Evolutionary conservation across 148 eudicot genomes (phyloP).

Genomic region (Fallopia convolvulus): DNA sequence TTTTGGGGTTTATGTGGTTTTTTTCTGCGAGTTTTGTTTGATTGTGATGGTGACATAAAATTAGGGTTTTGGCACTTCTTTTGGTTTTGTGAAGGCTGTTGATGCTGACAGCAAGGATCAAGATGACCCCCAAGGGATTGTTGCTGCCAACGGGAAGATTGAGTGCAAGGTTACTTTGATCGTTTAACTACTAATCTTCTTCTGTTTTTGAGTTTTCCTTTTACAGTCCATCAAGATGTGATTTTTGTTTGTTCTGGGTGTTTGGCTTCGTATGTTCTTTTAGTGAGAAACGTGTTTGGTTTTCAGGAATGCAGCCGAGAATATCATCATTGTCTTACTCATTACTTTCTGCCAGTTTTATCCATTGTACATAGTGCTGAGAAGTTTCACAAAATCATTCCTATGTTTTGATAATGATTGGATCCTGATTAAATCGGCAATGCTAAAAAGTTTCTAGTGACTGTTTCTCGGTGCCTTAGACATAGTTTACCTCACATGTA

Average conservation of each 20-base stretch:
- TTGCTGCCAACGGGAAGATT: constrained; percentile 27
- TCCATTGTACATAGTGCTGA: background rate
- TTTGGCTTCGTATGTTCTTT: background rate
- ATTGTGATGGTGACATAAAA: background rate
- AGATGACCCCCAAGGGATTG: constrained; percentile 17
- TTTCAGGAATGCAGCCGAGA: background rate
- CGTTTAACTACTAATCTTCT: background rate
- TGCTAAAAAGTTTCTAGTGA: background rate
- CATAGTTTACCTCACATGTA: background rate
- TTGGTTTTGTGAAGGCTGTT: constrained; percentile 15
- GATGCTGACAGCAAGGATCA: constrained; percentile 21
- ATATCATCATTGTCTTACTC: background rate
- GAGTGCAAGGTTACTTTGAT: constrained; percentile 45
- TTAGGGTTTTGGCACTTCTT: background rate
- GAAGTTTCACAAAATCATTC: background rate
- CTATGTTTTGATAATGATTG: background rate
- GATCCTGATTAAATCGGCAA: background rate
- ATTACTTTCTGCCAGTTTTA: background rate
- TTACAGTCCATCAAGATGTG: background rate
- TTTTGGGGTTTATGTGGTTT: background rate
- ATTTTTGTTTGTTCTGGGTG: background rate
- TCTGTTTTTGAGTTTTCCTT: background rate
- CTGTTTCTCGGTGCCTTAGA: background rate
- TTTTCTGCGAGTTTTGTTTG: background rate
- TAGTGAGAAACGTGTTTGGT: background rate